Evolutionary conservation across 257 asterid species (phyloP), one percentile per base, ranked within the genome.

Genomic region (Ligustrum vulgare): DNA sequence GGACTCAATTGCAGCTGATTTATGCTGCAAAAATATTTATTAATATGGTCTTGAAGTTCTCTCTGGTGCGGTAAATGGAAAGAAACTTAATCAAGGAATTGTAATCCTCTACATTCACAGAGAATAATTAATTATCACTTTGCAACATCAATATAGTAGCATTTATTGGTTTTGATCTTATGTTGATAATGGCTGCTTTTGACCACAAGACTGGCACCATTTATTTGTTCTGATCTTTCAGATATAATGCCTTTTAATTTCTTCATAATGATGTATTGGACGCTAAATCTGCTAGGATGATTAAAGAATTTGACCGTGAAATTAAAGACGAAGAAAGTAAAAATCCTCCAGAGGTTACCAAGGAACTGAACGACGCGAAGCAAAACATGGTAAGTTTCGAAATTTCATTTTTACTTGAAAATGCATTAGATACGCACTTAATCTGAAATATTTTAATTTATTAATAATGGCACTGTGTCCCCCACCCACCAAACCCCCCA

Each of bases 231-330:
- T 71, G 67, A 51, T 39, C 60, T 78, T 34, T 49, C n/a, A 25
- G 13, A 65, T 66, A 75, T 77, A 81, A 72, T 31, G 70, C 70
- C 68, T 78, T 47, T 43, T 22, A 67, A 63, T 12, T 43, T 43
- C 13, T 43, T 13, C 6, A 39, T 70, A 13, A 43, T 65, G 83
- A 45, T 65, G 83, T 66, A 39, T 79, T 34, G 62, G 66, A 1
- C 65, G 70, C 33, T 49, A 32, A 74, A 71, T 23, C 58, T 74
- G 72, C 73, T 78, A 95, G 99, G 87, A 77, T 93, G 89, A 85
- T 95, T 73, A 95, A 95, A 77, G 99, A 95, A 83, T 91, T 91
- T 84, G 99, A 95, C 78, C 94, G 96, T 73, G 98, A 95, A 87
- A 91, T 95, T 71, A 91, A 95, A 84, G 99, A 95, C 1, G 98